Base-by-base conservation (phyloP, 345 rosid genomes). In the Microthlaspi erraticum region DNA sequence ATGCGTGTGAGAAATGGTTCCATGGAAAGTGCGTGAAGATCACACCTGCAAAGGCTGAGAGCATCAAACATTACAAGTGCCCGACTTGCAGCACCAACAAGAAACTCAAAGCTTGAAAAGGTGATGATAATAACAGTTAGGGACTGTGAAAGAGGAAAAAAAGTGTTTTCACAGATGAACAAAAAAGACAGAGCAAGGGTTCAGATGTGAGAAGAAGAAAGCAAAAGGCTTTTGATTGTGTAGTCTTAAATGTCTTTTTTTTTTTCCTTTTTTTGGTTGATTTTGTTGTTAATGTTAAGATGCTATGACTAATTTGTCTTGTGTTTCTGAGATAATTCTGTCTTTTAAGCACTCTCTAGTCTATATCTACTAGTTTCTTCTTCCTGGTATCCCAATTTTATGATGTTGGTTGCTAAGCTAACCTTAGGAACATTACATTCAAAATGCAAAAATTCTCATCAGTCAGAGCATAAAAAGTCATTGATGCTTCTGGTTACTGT, bases 21-120 rank as follows among this genome's bases (percentile, higher is more conserved):
- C 79, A 75, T 69, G 79, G 79, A 6, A 75, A 68, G 48, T 75
- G 79, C 37, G 79, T 75, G 48, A 75, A 69, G 43, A 75, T 75
- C 69, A 75, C 79, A 17, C 79, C 79, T 18, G 79, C 79, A 46
- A 75, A 75, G 60, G 79, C 76, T 18, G 80, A 76, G 67, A 67
- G 71, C 53, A 76, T 64, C 76, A 76, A 76, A 49, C 80, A 70
- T 57, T 76, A 70, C 80, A 76, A 76, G 52, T 76, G 80, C 50
- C 80, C 80, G 1, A 64, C 11, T 50, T 76, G 80, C 76, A 70
- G 56, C 58, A 68, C 60, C 74, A 76, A 18, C 76, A 76, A 76
- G 68, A 76, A 64, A 65, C 14, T 64, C 42, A 70, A 59, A 70
- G 34, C 39, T 34, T 76, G 72, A 76, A 63, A 0, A 26, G 4